phyloP scores from a whole-genome alignment of 768 basidiomycete genomes.

The Leucosporidium scottii region DNA sequence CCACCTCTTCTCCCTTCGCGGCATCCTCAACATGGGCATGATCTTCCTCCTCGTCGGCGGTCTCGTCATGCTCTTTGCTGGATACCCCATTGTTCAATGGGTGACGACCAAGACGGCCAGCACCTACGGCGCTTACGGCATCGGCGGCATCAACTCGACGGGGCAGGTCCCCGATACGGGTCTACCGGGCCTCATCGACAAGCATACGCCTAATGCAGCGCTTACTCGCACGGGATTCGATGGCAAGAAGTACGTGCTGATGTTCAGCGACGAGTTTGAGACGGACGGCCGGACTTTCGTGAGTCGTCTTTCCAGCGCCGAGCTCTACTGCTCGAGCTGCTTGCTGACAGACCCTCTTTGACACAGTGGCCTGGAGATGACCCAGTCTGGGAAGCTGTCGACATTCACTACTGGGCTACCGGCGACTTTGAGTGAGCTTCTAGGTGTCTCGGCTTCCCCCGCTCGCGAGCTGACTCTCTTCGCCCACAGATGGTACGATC shows the following conservation, averaged over 20 bases:
- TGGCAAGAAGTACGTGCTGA: slow-evolving; percentile 67
- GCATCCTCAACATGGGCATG: slow-evolving; percentile 71
- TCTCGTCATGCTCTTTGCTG: slow-evolving; percentile 73
- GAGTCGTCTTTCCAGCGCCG: neutral
- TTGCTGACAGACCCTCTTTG: slow-evolving; percentile 35
- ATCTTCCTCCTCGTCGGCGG: slow-evolving; percentile 62
- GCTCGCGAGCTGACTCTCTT: no score
- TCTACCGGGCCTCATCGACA: slow-evolving; percentile 58
- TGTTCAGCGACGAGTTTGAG: slow-evolving; percentile 73
- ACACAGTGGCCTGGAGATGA: slow-evolving; percentile 47
- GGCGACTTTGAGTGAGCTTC: slow-evolving; percentile 58
- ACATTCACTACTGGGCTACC: slow-evolving; percentile 46
- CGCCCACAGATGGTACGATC: slow-evolving; percentile 65
- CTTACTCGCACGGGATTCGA: slow-evolving; percentile 62
- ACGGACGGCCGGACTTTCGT: slow-evolving; percentile 56
- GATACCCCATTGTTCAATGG: slow-evolving; percentile 72
- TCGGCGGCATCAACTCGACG: slow-evolving; percentile 68
- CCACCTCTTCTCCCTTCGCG: slow-evolving; percentile 58
- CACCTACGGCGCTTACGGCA: slow-evolving; percentile 57
- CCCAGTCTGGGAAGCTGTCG: slow-evolving; percentile 42
- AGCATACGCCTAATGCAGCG: slow-evolving; percentile 59
- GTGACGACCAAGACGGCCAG: slow-evolving; percentile 28
- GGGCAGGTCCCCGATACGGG: slow-evolving; percentile 55
- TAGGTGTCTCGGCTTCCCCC: neutral
- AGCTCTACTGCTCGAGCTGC: neutral